phyloP scores from a whole-genome alignment of 495 filamentous ascomycete species.

The Trichoderma orchidacearum region DNA sequence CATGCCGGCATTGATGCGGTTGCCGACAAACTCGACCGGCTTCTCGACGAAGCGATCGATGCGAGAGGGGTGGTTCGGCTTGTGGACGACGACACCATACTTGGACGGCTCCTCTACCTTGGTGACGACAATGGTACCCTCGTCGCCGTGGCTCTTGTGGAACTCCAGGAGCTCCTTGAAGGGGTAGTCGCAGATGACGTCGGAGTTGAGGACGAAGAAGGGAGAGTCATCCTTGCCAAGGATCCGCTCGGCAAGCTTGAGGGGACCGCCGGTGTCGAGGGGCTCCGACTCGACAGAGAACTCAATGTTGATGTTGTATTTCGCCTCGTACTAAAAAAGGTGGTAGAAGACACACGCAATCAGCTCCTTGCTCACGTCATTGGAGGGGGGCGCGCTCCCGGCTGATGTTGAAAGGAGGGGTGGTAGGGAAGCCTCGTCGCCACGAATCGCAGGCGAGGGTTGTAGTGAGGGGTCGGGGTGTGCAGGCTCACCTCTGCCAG shows the following conservation, averaged over 20 bases:
- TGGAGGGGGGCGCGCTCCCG: conserved; percentile 1
- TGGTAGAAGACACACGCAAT: not conserved
- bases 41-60: conserved; percentile 99
- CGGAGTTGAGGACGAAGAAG: conserved; percentile 98
- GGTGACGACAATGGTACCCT: conserved; percentile 97
- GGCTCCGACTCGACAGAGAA: conserved; percentile 96
- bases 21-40: conserved; percentile 97
- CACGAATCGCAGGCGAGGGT: not conserved
- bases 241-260: conserved; percentile 91
- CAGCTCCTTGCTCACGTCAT: not conserved
- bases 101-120: conserved; percentile 99
- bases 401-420: conserved; percentile 7
- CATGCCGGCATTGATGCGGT: conserved; percentile 98
- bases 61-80: conserved; percentile 77
- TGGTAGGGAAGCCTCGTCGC: conserved; percentile 2
- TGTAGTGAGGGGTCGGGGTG: conserved; percentile 3
- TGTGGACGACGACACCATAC: conserved; percentile 98
- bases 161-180: conserved; percentile 81
- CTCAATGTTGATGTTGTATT: conserved; percentile 85
- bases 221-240: conserved; percentile 85
- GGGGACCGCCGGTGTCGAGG: conserved; percentile 86
- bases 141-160: conserved; percentile 84
- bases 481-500: conserved; percentile 32
- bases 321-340: conserved; percentile 72
- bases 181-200: conserved; percentile 96